phyloP scores from a whole-genome alignment of 2,329 filamentous ascomycete species.

The Claviceps sp. region DNA sequence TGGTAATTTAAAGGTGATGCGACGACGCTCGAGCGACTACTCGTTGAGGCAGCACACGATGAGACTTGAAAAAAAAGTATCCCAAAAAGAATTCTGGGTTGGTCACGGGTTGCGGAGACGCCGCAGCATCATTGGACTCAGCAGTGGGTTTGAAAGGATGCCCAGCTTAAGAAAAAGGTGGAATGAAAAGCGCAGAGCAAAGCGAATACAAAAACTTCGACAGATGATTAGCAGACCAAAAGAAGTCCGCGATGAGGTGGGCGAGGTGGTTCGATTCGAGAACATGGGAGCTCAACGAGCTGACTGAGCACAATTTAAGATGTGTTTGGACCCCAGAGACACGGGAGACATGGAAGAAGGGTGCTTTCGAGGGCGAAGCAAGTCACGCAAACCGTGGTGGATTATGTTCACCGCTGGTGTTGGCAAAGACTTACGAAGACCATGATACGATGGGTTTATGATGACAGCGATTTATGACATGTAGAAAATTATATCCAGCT shows the following conservation, averaged over 20 bases:
- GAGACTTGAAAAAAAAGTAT: conserved; percentile 19
- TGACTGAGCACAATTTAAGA: not conserved
- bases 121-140: conserved; percentile 17
- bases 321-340: not conserved
- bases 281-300: conserved; percentile 3
- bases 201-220: conserved; percentile 43
- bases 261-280: conserved; percentile 38
- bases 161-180: conserved; percentile 40
- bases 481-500: not conserved
- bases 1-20: conserved; percentile 46
- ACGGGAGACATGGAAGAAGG: too few relatives aligned
- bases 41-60: conserved; percentile 19
- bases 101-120: conserved; percentile 16
- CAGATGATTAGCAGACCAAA: conserved; percentile 46
- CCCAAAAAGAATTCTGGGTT: conserved; percentile 18
- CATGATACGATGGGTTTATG: conserved; percentile 6
- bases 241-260: conserved; percentile 44
- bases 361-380: not conserved
- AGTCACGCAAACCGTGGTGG: too few relatives aligned
- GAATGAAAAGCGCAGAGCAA: conserved; percentile 45
- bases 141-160: conserved; percentile 37
- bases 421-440: conserved; percentile 3
- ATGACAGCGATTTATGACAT: conserved; percentile 3
- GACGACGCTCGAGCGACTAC: conserved; percentile 34
- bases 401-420: not conserved